These are phyloP conservation scores for Penicillium taxi DNA, from an alignment of 495 filamentous ascomycete species.

Conservation along the genomic window DNA sequence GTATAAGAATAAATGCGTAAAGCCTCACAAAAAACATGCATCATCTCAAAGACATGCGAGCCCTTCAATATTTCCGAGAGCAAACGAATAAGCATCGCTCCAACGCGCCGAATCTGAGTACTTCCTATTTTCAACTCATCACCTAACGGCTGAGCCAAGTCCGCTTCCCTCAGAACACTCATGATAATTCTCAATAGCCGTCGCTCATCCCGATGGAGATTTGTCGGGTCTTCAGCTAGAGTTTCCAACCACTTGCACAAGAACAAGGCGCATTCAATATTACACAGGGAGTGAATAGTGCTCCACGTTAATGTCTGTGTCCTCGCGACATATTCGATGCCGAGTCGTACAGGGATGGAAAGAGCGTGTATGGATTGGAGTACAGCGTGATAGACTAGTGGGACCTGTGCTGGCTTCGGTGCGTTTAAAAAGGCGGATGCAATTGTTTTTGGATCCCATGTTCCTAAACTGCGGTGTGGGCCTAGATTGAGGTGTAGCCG, in stretches of 20 bases:
- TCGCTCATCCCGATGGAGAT: conserved; percentile 1
- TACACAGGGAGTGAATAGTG: conserved; percentile 31
- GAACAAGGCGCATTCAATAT: conserved; percentile 10
- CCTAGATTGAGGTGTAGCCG: conserved; percentile 25
- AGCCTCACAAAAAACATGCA: conserved; percentile 3
- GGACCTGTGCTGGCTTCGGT: conserved; percentile 2
- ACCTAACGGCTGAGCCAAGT: not conserved
- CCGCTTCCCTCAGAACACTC: conserved; percentile 1
- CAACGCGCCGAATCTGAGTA: not conserved
- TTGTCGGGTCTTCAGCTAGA: not conserved
- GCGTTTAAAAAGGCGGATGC: conserved; percentile 10
- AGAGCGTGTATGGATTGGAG: conserved; percentile 34
- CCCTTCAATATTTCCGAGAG: conserved; percentile 4
- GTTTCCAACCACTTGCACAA: conserved; percentile 10
- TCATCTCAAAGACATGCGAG: conserved; percentile 4
- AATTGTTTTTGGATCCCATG: conserved; percentile 15
- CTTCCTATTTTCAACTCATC: not conserved
- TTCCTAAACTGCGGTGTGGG: conserved; percentile 22
- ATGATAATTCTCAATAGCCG: conserved; percentile 2
- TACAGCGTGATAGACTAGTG: conserved; percentile 22
- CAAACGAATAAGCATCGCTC: conserved; percentile 1
- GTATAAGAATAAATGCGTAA: not conserved
- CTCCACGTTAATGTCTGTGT: conserved; percentile 33
- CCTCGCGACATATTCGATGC: conserved; percentile 26
- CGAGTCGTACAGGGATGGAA: conserved; percentile 32